Percentiles rank a stretch among this genome's conserved stretches.
phyloP scores from a whole-genome alignment of 495 filamentous ascomycete species.

The Tuber calosporum region DNA sequence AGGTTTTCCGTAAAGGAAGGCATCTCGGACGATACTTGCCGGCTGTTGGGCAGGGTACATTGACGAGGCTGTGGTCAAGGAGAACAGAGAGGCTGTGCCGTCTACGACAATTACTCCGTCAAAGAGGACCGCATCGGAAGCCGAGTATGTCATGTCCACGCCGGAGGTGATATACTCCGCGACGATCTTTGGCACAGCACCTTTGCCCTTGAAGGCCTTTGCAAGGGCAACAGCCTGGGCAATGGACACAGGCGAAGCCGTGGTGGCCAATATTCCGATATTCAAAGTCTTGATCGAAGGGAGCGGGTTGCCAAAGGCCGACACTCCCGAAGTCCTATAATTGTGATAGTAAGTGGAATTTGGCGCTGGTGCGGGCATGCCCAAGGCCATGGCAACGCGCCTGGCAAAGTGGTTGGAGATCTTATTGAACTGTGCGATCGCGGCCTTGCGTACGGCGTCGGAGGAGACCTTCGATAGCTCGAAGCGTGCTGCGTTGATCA shows the following conservation, averaged over 20 bases:
- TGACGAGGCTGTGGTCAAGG: conserved; percentile 42
- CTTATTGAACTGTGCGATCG: conserved; percentile 63
- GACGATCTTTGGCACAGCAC: conserved; percentile 56
- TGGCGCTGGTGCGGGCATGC: conserved; percentile 51
- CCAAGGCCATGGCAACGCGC: conserved; percentile 59
- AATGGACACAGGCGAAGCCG: conserved; percentile 43
- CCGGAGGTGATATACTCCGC: conserved; percentile 53
- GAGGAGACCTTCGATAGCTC: conserved; percentile 58
- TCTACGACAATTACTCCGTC: conserved; percentile 60
- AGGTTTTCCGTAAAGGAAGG: conserved; percentile 66
- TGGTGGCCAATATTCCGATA: conserved; percentile 59
- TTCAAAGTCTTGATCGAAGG: conserved; percentile 57
- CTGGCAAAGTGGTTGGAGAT: conserved; percentile 62
- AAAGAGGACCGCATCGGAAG: conserved; percentile 62
- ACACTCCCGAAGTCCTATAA: conserved; percentile 59
- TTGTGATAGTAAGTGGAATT: conserved; percentile 62
- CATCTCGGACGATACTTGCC: conserved; percentile 58
- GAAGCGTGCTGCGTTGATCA: conserved; percentile 73
- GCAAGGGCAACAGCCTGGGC: conserved; percentile 49
- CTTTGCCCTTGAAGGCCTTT: conserved; percentile 45
- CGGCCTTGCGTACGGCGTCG: conserved; percentile 53
- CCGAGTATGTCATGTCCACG: conserved; percentile 63
- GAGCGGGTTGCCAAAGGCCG: conserved; percentile 53
- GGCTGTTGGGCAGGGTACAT: conserved; percentile 61
- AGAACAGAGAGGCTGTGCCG: conserved; percentile 54